Base-by-base conservation (phyloP, 2,329 filamentous ascomycete genomes). In the Fusarium staphyleae region DNA sequence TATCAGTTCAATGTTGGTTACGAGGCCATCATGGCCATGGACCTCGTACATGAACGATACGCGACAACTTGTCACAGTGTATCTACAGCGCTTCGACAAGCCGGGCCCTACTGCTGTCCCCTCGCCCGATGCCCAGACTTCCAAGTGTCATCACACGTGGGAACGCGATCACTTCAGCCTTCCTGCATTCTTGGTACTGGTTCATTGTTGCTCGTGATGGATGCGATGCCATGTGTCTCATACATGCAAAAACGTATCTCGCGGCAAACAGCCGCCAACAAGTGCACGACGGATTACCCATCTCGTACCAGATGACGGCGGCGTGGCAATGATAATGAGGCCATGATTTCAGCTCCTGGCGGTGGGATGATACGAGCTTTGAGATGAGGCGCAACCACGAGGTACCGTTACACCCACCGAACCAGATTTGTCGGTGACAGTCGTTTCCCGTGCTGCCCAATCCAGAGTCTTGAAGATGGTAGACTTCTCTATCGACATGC, bases 321-420 rank as follows among this genome's bases (percentile, higher is more conserved):
- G 18, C 28, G 51, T 48, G 36, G 52, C 37, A 37, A 28, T 13
- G 43, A 36, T 39, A 65, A 65, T 49, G 61, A 54, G 39, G 29
- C 49, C 59, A 65, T 52, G 32, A 45, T 41, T 30, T 54, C 50
- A 48, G 48, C 52, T 57, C 36, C 16, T 10, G 49, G 14, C 32
- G 18, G 22, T 15, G 44, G 32, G 32, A 59, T 64, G 60, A 50
- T 66, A 57, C 60, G 52, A 62, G 53, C n/a, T 13, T 41, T 37
- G 19, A 39, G 14, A 41, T 45, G 33, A 53, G 43, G 36, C 47
- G 59, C 30, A 35, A 43, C 39, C 46, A 57, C 35, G 35, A 46
- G 52, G 57, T 48, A 54, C 54, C 13, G 36, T 43, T 29, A 18
- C 37, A 36, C 40, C 15, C 40, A 24, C 22, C 45, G 36, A 37